Base-by-base conservation (phyloP, 148 eudicot species). In the Cornus kousa region DNA sequence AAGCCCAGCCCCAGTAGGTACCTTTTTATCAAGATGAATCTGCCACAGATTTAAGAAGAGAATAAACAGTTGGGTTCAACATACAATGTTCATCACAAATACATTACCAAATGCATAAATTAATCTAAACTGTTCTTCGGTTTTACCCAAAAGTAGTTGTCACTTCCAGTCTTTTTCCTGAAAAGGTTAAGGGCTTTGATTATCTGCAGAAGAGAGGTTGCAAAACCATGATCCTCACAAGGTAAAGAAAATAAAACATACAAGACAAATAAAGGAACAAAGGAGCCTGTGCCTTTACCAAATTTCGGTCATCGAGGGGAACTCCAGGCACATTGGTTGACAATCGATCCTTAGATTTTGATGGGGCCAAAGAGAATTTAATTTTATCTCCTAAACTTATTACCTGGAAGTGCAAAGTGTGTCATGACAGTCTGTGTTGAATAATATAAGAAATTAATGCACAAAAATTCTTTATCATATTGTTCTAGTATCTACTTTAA, bases 1-100 rank as follows among this genome's bases (percentile, higher is more conserved):
- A 67, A 96, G 93, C 50, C 99, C 99, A 59, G 99, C 99, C 66
- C 99, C 99, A 0, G 99, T 96, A 2, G 99, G 99, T 77, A 96
- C 99, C 85, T 89, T 96, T 87, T 96, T 96, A 80, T 93, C 98
- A 43, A 96, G 89, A 86, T 96, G 99, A 81, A 96, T 86, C 99
- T 96, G 82, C 68, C 57, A 80, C 9, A 62, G 65, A 75, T 35
- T 31, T 72, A 59, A 62, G 71, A 79, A 28, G 13, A 40, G 22
- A 73, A 53, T 7, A 70, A 76, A 23, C 46, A 48, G 33, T 73
- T 35, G 24, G 20, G 12, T 14, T 20, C 22, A 46, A 12, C 9
- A 50, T 16, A 48, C 13, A 48, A 17, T 23, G 5, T 40, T 76
- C 59, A 24, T 35, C 28, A 12, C 22, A 62, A 64, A 48, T 55